Percentiles rank a stretch among this genome's conserved stretches.
These are phyloP conservation scores for Phyllosticta capitalensis DNA, from an alignment of 2,329 filamentous ascomycete genomes.

Conservation along the genomic window DNA sequence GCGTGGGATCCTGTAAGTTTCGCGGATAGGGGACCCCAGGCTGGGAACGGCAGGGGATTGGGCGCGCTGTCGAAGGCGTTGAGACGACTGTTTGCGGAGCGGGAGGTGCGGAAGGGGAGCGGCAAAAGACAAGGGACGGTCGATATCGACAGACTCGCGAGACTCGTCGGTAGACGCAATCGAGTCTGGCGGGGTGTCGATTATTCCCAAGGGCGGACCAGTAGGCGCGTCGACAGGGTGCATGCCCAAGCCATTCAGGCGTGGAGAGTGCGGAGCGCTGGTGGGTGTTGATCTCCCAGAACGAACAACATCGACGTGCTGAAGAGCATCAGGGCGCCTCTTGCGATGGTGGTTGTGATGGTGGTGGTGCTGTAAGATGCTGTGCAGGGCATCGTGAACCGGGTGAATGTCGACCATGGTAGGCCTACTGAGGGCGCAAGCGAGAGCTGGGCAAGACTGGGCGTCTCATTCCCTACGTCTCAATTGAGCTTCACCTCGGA, in stretches of 20 bases:
- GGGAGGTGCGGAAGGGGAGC: conserved; percentile 26
- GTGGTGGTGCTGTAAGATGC: conserved; percentile 4
- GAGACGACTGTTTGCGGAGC: conserved; percentile 27
- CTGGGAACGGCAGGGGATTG: conserved; percentile 6
- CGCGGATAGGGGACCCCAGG: conserved; percentile 5
- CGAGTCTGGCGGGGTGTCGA: neutral
- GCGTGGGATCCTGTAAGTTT: conserved; percentile 6
- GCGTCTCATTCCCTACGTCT: neutral
- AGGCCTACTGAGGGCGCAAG: no score
- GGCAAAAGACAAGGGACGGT: conserved; percentile 8
- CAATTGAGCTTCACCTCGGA: neutral
- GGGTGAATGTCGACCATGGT: neutral
- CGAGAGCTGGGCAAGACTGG: neutral
- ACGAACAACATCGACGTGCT: neutral
- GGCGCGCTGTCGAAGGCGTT: conserved; percentile 16
- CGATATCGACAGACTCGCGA: conserved; percentile 2
- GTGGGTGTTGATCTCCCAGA: conserved; percentile 1
- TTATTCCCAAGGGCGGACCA: conserved; percentile 3
- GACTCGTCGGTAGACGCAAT: conserved; percentile 2
- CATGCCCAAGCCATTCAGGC: conserved; percentile 10
- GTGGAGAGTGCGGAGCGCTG: conserved; percentile 9
- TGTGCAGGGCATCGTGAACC: neutral
- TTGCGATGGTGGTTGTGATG: conserved; percentile 5
- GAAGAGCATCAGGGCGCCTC: conserved; percentile 6
- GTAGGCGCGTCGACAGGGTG: conserved; percentile 4